A percentile compares a stretch with the other conserved stretches of the same genome.
These are phyloP conservation scores for Trichoderma sp. DNA, from an alignment of 2,329 filamentous ascomycete species.

Conservation along the genomic window DNA sequence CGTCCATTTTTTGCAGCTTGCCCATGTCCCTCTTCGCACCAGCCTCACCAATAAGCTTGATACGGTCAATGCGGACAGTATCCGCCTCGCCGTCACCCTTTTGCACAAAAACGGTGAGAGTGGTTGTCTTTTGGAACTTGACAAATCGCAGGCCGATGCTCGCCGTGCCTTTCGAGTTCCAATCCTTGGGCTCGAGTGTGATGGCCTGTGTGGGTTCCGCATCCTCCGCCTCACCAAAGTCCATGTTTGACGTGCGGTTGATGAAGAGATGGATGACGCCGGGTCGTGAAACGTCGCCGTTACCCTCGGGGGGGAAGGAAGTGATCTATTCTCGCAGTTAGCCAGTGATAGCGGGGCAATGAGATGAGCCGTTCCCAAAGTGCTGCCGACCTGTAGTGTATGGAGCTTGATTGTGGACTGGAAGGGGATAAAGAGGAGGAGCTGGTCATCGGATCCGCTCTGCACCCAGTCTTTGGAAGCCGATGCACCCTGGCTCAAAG, in stretches of 20 bases:
- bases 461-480: constrained; percentile 78
- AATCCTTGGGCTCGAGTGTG: constrained; percentile 70
- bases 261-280: constrained; percentile 80
- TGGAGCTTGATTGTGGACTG: constrained; percentile 85
- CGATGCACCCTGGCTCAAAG: constrained; percentile 54
- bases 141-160: constrained; percentile 78
- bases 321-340: constrained; percentile 62
- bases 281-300: constrained; percentile 76
- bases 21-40: constrained; percentile 92
- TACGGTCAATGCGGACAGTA: constrained; percentile 76
- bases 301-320: constrained; percentile 67
- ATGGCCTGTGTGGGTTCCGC: constrained; percentile 76
- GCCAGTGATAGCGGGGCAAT: not conserved
- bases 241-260: constrained; percentile 85
- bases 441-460: constrained; percentile 94
- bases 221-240: constrained; percentile 92
- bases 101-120: constrained; percentile 81
- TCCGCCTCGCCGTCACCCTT: constrained; percentile 81
- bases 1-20: constrained; percentile 90
- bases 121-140: constrained; percentile 94
- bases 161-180: constrained; percentile 75
- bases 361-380: not conserved
- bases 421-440: constrained; percentile 91
- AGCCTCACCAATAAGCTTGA: constrained; percentile 79
- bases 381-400: constrained; percentile 61